Conservation (phyloP, 106 monocot genomes). For the Apostasia shenzhenica region DNA sequence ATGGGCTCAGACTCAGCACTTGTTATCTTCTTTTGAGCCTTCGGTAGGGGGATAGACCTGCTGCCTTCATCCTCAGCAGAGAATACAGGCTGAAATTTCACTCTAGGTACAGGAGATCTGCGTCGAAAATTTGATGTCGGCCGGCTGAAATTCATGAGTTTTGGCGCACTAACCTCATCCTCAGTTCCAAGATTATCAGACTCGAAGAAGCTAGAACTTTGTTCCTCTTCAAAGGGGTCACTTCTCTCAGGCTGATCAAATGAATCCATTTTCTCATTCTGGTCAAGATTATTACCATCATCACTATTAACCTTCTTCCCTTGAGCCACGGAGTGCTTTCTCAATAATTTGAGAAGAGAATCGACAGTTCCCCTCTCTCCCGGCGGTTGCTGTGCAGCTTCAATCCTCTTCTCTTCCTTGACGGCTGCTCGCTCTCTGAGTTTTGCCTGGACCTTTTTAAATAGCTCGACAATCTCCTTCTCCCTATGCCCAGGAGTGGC, state of each 20-base stretch:
- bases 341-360: slow-evolving; percentile 71
- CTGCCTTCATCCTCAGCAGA: slow-evolving; percentile 37
- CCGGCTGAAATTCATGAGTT: slow-evolving; percentile 23
- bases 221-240: slow-evolving; percentile 39
- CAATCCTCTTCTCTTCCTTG: slow-evolving; percentile 70
- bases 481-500: slow-evolving; percentile 68
- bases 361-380: slow-evolving; percentile 74
- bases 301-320: slow-evolving; percentile 23
- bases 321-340: slow-evolving; percentile 66
- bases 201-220: slow-evolving; percentile 31
- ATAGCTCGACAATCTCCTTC: slow-evolving; percentile 83
- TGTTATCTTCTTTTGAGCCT: slow-evolving; percentile 14
- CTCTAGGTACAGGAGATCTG: slow-evolving; percentile 65
- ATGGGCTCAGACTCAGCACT: not conserved
- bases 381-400: slow-evolving; percentile 40
- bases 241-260: slow-evolving; percentile 31
- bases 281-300: slow-evolving; percentile 25
- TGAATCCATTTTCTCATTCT: slow-evolving; percentile 23
- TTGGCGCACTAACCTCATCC: slow-evolving; percentile 23
- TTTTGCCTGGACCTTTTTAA: slow-evolving; percentile 76
- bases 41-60: not conserved
- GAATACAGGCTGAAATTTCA: slow-evolving; percentile 73
- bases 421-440: slow-evolving; percentile 53
- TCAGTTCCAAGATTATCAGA: slow-evolving; percentile 17
- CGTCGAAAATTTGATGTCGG: slow-evolving; percentile 68